Evolutionary conservation across 805 yeast genomes (phyloP), one percentile per base, ranked within the genome.

Genomic region (Tetrapisispora pingtungensis): DNA sequence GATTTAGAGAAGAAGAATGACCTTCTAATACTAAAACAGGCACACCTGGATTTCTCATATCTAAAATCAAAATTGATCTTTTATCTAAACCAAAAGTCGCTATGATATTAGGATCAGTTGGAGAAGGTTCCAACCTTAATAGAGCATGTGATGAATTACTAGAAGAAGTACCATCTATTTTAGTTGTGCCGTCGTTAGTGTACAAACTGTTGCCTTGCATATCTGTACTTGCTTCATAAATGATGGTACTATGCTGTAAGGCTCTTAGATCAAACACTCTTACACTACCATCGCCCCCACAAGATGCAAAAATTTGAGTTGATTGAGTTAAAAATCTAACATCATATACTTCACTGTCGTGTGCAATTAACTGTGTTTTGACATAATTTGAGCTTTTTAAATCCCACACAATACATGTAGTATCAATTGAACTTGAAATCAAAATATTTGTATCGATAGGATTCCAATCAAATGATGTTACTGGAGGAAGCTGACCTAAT

Each of bases 321-420:
- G 84, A 77, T 15, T 80, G 80, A 41, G 82, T 77, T 41, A 89
- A 67, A 61, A 88, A 93, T 49, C 84, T 77, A 27, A 89, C 97
- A 61, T 93, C 98, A 61, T 78, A 86, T 4, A 93, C 98, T 62
- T 88, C 97, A 50, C 82, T 78, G 61, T 93, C 98, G 64, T 93
- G 98, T 0, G 98, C 97, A 51, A 93, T 93, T 40, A 93, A 70
- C 65, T 93, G 97, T 1, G 97, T 90, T 58, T 83, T 84, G 14
- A 95, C 95, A 37, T 70, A 65, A 19, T 80, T 75, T 19, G 53
- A 45, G 35, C 64, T 55, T 33, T 62, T 59, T 28, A 62, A 47
- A 64, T 93, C 97, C 97, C 98, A 93, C 3, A 88, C 79, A 0
- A 97, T 89, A 65, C 98, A 93, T 0, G 98, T 93, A 1, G 98